phyloP scores from a whole-genome alignment of 306 rosid genomes.

The Vigna mungo region DNA sequence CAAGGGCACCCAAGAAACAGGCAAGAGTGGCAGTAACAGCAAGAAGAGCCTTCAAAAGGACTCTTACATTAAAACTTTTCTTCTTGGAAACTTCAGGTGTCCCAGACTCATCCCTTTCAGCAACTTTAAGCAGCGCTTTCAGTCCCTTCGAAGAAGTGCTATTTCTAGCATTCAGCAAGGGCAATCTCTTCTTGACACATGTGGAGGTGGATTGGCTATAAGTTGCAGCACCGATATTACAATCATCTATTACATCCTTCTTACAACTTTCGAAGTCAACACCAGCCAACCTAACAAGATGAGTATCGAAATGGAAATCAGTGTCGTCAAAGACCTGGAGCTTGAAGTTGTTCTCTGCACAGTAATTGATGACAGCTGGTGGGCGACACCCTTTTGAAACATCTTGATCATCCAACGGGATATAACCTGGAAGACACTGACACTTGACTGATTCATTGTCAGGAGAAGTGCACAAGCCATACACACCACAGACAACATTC shows the following conservation, averaged over 20 bases:
- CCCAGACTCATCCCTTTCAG: neutral
- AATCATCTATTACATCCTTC: constrained; percentile 46
- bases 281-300: neutral
- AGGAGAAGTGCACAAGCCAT: constrained; percentile 45
- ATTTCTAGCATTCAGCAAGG: constrained; percentile 49
- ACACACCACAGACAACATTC: constrained; percentile 40
- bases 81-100: neutral
- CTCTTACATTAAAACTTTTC: constrained; percentile 26
- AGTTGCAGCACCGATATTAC: constrained; percentile 44
- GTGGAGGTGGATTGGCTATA: constrained; percentile 33
- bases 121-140: constrained; percentile 40
- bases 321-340: constrained; percentile 45
- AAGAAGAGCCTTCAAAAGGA: constrained; percentile 39
- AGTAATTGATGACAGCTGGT: constrained; percentile 26
- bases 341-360: constrained; percentile 25
- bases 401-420: constrained; percentile 28
- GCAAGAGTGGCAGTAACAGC: constrained; percentile 45
- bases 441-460: constrained; percentile 44
- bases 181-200: constrained; percentile 45
- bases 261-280: constrained; percentile 42
- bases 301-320: constrained; percentile 37
- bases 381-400: constrained; percentile 44
- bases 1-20: constrained; percentile 41
- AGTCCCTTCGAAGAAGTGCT: constrained; percentile 49
- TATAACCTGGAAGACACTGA: constrained; percentile 39